Base-by-base conservation (phyloP, 768 basidiomycete species). In the Cantharellus anzutake region DNA sequence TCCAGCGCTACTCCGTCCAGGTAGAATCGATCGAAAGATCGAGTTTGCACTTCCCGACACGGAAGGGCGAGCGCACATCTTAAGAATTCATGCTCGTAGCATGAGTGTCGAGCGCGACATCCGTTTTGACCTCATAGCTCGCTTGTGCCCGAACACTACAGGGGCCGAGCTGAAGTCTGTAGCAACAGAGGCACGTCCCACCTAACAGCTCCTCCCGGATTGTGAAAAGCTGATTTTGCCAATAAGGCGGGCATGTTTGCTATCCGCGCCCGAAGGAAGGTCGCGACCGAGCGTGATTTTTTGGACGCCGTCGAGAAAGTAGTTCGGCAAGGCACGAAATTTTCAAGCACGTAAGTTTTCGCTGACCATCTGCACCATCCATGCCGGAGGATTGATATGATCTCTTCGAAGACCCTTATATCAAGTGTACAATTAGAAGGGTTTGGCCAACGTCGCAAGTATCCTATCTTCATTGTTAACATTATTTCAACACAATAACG, bases 261-360 rank as follows among this genome's bases (percentile, higher is more conserved):
- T 2, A 99, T 99, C 68, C 86, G 96, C 61, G 87, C 90, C 51
- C 78, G 96, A 65, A 78, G 96, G 71, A 98, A 98, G 71, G 91
- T 98, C 1, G 92, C 93, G 0, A 91, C 91, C 3, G 96, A 99
- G 69, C 84, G 90, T 59, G 96, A 99, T 71, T 99, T 97, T 74
- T 73, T 99, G 69, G 92, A 96, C 64, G 86, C 92, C 5, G 94
- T 99, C 2, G 96, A 99, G 76, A 98, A 98, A 73, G 96, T 99
- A 60, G 91, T 97, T 44, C 78, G 90, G 66, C 92, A 97, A 73
- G 93, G 93, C 37, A 91, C 87, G 66, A 98, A 98, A 73, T 99
- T 98, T 74, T 96, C 92, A 2, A 86, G 83, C 78, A 97, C 96
- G 81, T 90, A 76, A 61, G 87, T 81, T 52, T 4, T 38, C 35